These are phyloP conservation scores for Aspergillus ustus DNA, from an alignment of 2,329 filamentous ascomycete genomes.

Conservation along the genomic window DNA sequence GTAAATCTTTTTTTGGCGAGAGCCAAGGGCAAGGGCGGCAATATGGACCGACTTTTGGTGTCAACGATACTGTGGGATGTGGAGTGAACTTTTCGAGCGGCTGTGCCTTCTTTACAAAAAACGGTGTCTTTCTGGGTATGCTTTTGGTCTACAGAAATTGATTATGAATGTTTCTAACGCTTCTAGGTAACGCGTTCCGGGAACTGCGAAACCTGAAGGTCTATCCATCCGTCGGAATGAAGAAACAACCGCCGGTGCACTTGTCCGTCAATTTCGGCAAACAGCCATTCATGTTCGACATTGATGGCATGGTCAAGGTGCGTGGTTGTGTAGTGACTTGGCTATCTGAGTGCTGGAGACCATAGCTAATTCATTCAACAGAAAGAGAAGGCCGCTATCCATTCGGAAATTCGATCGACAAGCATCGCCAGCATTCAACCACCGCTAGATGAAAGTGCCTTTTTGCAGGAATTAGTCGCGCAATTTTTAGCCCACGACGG, in stretches of 20 bases:
- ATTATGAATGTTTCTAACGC: not conserved
- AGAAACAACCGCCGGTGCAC: constrained; percentile 63
- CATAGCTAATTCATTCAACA: constrained; percentile 37
- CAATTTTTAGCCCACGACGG: constrained; percentile 95
- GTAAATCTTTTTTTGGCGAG: constrained; percentile 64
- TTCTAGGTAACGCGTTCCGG: constrained; percentile 60
- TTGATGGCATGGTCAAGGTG: constrained; percentile 82
- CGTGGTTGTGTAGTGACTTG: constrained; percentile 31
- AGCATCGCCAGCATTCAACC: constrained; percentile 66
- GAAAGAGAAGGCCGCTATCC: constrained; percentile 65
- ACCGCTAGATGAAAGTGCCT: constrained; percentile 70
- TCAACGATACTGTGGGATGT: constrained; percentile 66
- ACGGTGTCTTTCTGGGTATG: constrained; percentile 62
- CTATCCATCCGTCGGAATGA: constrained; percentile 67
- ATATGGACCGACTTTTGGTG: constrained; percentile 65
- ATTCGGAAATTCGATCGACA: constrained; percentile 64
- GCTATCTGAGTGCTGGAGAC: not conserved
- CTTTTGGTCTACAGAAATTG: not conserved
- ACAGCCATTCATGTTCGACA: constrained; percentile 85
- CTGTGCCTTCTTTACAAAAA: constrained; percentile 68
- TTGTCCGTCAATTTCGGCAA: constrained; percentile 67
- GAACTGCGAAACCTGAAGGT: constrained; percentile 50
- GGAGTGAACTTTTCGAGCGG: constrained; percentile 67
- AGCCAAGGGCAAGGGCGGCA: constrained; percentile 58
- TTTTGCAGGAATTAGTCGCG: constrained; percentile 81